Percentiles rank a stretch among this genome's conserved stretches.
These are phyloP conservation scores for Alternaria postmessia DNA, from an alignment of 2,329 filamentous ascomycete species.

Conservation along the genomic window DNA sequence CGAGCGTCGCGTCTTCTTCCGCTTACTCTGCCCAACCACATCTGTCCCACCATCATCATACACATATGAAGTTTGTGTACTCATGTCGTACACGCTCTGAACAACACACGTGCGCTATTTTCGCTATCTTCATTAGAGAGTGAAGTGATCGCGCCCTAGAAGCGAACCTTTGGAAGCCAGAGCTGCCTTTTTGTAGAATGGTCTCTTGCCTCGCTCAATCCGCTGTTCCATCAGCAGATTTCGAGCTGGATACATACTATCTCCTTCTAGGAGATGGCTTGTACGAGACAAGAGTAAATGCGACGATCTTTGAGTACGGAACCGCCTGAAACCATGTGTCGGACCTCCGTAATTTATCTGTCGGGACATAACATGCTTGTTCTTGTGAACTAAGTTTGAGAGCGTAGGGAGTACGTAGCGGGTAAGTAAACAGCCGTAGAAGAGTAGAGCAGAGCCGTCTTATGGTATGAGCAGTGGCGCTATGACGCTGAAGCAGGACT, in stretches of 20 bases:
- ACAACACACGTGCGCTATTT: not conserved
- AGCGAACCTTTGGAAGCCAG: not conserved
- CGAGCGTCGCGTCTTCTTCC: conserved; percentile 3
- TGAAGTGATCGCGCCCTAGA: not conserved
- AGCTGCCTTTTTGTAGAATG: not conserved
- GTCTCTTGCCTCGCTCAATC: conserved; percentile 54
- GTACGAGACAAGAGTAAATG: conserved; percentile 51
- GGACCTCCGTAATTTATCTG: conserved; percentile 51
- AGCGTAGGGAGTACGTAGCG: not conserved
- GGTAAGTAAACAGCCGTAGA: too few species aligned
- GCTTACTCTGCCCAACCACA: conserved; percentile 8
- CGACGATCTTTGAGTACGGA: conserved; percentile 54
- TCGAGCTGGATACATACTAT: conserved; percentile 49
- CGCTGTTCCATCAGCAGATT: conserved; percentile 42
- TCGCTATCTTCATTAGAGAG: not conserved
- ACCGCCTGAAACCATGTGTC: conserved; percentile 40
- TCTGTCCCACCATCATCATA: not conserved
- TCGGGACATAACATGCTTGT: conserved; percentile 41
- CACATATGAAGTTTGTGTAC: not conserved
- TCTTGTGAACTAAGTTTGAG: too few species aligned
- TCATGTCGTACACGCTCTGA: not conserved
- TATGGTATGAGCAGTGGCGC: too few species aligned
- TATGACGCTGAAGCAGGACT: too few species aligned
- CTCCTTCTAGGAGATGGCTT: conserved; percentile 2
- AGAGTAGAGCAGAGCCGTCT: too few species aligned